Conservation (phyloP, 2,329 filamentous ascomycete genomes). For the Aspergillus puulaauensis region DNA sequence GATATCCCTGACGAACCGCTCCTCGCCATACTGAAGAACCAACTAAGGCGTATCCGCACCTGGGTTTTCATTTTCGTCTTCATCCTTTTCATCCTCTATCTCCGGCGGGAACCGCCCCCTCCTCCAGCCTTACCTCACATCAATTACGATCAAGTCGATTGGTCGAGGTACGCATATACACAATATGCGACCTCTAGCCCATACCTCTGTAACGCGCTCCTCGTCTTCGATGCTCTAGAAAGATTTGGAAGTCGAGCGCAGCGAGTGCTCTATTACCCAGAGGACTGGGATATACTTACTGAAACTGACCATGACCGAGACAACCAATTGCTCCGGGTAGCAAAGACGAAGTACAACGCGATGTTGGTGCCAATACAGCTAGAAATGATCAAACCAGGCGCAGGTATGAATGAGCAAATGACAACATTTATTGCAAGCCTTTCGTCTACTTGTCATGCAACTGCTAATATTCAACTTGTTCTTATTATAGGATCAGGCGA, state of each 20-base stretch:
- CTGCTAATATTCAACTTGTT: not conserved
- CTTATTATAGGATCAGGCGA: constrained; percentile 29
- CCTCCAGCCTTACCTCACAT: constrained; percentile 25
- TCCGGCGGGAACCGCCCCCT: constrained; percentile 20
- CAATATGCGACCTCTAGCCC: constrained; percentile 43
- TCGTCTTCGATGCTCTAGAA: constrained; percentile 44
- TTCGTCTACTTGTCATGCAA: not conserved
- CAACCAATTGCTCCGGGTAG: constrained; percentile 50
- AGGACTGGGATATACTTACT: constrained; percentile 38
- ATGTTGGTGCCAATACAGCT: constrained; percentile 50
- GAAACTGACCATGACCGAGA: constrained; percentile 30
- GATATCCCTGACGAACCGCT: constrained; percentile 36
- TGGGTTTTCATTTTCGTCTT: constrained; percentile 28
- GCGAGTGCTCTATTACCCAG: constrained; percentile 42
- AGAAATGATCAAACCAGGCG: constrained; percentile 28
- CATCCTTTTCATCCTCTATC: constrained; percentile 27
- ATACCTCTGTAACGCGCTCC: constrained; percentile 44
- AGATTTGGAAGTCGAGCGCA: constrained; percentile 40
- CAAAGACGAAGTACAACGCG: constrained; percentile 51
- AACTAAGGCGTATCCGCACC: constrained; percentile 32
- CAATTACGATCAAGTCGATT: constrained; percentile 37
- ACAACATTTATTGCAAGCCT: not conserved
- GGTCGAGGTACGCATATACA: constrained; percentile 45
- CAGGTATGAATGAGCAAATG: constrained; percentile 20
- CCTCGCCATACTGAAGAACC: constrained; percentile 29